Base-by-base conservation (phyloP, 2,329 filamentous ascomycete genomes). In the Blastomyces parvus region DNA sequence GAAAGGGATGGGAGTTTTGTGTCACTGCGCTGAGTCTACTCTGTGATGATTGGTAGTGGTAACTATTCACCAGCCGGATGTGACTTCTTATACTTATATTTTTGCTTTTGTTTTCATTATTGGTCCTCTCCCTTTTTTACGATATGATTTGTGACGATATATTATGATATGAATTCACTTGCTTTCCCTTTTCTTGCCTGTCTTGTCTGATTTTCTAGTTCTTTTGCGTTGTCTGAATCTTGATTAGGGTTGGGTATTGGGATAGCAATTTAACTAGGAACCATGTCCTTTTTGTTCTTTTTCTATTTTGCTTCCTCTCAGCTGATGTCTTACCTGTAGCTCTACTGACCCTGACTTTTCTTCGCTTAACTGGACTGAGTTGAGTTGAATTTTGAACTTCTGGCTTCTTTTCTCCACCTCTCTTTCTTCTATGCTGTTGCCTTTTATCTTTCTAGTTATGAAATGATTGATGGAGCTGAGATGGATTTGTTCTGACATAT, bases 101-200 rank as follows among this genome's bases (percentile, higher is more conserved):
- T 13, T 55, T n/a, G 44, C 3, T 9, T n/a, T 36, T 55, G 22
- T 55, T 38, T 22, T 57, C 13, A 22, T 52, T 50, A 3, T 11
- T 19, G 25, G 7, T 59, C 46, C 46, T 40, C 50, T 52, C 30
- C 6, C 19, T 30, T 53, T 48, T 50, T 40, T 56, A 58, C 48
- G 55, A 59, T 53, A n/a, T 55, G 46, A 63, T 63, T 56, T 59
- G 55, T 58, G 50, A 53, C 52, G 61, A 58, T 59, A 46, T 59
- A 59, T 52, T 52, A 58, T 52, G 58, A 58, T 53, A 53, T 52
- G 53, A 42, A 50, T 59, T 52, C 6, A 19, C 38, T 25, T 52
- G 27, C 40, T 40, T 61, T 30, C 40, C 38, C 38, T 52, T 33
- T 40, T 44, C 6, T 44, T 53, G 2, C 14, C 59, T 58, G 52